Evolutionary conservation across 139 green algal genomes (phyloP).

Genomic region (Coelastrella sp.): DNA sequence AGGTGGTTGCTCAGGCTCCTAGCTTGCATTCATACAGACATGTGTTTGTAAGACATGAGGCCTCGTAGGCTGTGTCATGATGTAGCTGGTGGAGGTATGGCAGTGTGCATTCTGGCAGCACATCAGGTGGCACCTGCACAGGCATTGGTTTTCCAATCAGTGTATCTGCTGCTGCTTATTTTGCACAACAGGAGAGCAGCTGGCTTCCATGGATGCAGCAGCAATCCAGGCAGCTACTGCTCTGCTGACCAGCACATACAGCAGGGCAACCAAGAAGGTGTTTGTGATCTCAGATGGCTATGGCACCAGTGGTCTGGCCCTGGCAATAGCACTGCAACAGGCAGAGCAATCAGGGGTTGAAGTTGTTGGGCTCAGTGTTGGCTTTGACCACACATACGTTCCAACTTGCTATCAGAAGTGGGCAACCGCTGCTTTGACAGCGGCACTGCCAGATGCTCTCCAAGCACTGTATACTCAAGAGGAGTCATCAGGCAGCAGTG

Average conservation of each 20-base stretch:
- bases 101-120: no score
- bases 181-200: background rate
- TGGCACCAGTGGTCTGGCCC: constrained; percentile 51
- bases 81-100: no score
- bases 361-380: constrained; percentile 56
- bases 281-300: constrained; percentile 59
- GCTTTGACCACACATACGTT: constrained; percentile 53
- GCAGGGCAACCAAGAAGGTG: constrained; percentile 49
- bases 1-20: no score
- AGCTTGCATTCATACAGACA: no score
- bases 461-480: constrained; percentile 38
- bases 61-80: no score
- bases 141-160: no score
- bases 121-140: background rate
- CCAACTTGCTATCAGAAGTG: constrained; percentile 52
- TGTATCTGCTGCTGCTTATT: background rate
- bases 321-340: constrained; percentile 48
- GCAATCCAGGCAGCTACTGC: constrained; percentile 51
- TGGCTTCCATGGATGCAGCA: constrained; percentile 50
- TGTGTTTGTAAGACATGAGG: background rate
- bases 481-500: background rate
- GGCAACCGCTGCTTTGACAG: constrained; percentile 52
- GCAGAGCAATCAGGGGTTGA: constrained; percentile 48
- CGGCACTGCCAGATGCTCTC: constrained; percentile 53
- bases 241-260: constrained; percentile 29